A percentile compares a stretch with the other conserved stretches of the same genome.
Evolutionary conservation across 2,329 filamentous ascomycete genomes (phyloP).

Genomic region (Talaromyces albobiverticillius): DNA sequence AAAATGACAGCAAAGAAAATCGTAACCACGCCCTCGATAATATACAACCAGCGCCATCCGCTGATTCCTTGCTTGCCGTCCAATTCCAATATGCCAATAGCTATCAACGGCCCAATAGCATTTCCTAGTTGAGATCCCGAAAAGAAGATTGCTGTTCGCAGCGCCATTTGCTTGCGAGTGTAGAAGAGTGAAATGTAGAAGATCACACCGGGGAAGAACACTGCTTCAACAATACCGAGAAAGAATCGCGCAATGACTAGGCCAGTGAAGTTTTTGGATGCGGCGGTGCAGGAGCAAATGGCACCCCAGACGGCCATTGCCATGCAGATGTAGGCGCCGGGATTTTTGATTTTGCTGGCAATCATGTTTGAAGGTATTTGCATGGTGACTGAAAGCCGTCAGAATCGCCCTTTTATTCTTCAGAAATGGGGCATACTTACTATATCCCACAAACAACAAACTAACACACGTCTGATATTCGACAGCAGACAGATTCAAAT

Average conservation of each 20-base stretch:
- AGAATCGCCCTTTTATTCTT: too few relatives aligned
- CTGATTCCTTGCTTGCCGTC: slow-evolving; percentile 38
- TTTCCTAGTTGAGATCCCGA: slow-evolving; percentile 42
- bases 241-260: slow-evolving; percentile 29
- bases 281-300: slow-evolving; percentile 11
- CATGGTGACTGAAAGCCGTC: slow-evolving; percentile 10
- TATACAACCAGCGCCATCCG: slow-evolving; percentile 52
- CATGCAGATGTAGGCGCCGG: slow-evolving; percentile 9
- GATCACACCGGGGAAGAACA: slow-evolving; percentile 65
- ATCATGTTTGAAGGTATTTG: slow-evolving; percentile 16
- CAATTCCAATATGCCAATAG: slow-evolving; percentile 30
- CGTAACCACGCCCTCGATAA: slow-evolving; percentile 42
- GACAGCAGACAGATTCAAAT: slow-evolving; percentile 1
- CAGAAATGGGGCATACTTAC: background rate
- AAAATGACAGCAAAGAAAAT: slow-evolving; percentile 47
- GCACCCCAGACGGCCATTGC: slow-evolving; percentile 13
- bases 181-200: slow-evolving; percentile 70
- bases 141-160: slow-evolving; percentile 37
- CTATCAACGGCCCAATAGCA: slow-evolving; percentile 42
- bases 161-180: slow-evolving; percentile 36
- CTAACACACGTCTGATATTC: slow-evolving; percentile 13
- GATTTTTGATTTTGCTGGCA: slow-evolving; percentile 6
- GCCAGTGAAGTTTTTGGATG: slow-evolving; percentile 6
- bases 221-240: slow-evolving; percentile 62
- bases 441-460: slow-evolving; percentile 12